Evolutionary conservation across 495 filamentous ascomycete genomes (phyloP), one percentile per base, ranked within the genome.

Genomic region (Tuber brumale): DNA sequence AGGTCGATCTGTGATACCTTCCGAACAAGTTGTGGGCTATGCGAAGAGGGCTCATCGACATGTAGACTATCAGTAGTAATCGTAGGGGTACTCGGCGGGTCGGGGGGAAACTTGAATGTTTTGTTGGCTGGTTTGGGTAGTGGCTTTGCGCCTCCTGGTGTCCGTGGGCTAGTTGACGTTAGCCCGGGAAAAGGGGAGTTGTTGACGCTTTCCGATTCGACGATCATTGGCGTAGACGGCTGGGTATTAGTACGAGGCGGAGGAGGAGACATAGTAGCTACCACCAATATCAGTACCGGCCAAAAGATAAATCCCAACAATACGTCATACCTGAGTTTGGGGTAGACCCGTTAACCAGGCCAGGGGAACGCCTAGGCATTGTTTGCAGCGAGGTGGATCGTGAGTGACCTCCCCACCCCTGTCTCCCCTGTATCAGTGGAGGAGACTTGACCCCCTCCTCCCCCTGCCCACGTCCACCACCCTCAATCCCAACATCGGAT

Each of bases 401-500:
- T 66, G 74, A 81, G 74, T 82, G 81, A n/a, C 81, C 76, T 66
- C 72, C 78, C 70, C 73, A 73, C 39, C 41, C 77, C 45, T 35
- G 43, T 61, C 79, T 72, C 42, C 75, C 73, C 70, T 76, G 77
- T 69, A 81, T 37, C 18, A 79, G 72, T 42, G 79, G 70, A 48
- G 81, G 77, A 70, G 81, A 80, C 71, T 77, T 75, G 35, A 82
- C 72, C 37, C 76, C 80, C 70, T 73, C 81, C 39, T 82, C 80
- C 72, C 74, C 79, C 51, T 79, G 84, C 80, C 85, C 83, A 84
- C 87, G 75, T 79, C 83, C 79, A 82, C 86, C 85, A 73, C 83
- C 80, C 66, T 81, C 76, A 69, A 82, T 78, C 12, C 85, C 86
- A 42, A 83, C 83, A 73, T 91, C 89, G 73, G 89, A 90, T 23